Conservation (phyloP, 495 filamentous ascomycete genomes). For the Lasiosphaeria ovina region DNA sequence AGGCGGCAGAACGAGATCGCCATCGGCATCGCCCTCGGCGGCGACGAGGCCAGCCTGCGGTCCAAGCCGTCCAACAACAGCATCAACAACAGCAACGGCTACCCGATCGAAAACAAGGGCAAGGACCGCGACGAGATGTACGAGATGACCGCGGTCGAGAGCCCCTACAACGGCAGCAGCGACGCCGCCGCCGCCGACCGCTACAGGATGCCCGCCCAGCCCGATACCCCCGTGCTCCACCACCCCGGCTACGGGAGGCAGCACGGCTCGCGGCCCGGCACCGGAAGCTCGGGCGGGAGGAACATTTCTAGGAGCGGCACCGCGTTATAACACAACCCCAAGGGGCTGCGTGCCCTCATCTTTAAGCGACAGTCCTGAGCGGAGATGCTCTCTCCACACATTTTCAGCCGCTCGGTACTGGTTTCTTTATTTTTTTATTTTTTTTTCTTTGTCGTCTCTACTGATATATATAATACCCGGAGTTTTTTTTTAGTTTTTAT, state of each 20-base stretch:
- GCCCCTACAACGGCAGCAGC: slow-evolving; percentile 24
- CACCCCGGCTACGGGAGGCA: slow-evolving; percentile 35
- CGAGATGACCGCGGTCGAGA: slow-evolving; percentile 35
- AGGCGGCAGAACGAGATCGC: slow-evolving; percentile 29
- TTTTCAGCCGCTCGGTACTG: not conserved
- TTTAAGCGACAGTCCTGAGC: not conserved
- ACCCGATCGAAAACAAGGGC: slow-evolving; percentile 26
- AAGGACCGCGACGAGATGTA: slow-evolving; percentile 33
- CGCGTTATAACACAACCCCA: not conserved
- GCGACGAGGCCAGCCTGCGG: slow-evolving; percentile 28
- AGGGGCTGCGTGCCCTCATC: not conserved
- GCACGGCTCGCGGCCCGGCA: slow-evolving; percentile 20
- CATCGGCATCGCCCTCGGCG: slow-evolving; percentile 38
- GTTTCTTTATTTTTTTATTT: not conserved
- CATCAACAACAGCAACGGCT: slow-evolving; percentile 18
- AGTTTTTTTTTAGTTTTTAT: slow-evolving; percentile 8
- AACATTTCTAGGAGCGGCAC: not conserved
- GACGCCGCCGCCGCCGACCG: not conserved
- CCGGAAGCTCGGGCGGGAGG: slow-evolving; percentile 8
- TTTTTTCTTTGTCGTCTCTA: not conserved
- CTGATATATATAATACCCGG: slow-evolving; percentile 18
- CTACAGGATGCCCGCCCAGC: slow-evolving; percentile 24
- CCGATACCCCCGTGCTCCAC: slow-evolving; percentile 31
- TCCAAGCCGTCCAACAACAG: slow-evolving; percentile 27
- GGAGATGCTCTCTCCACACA: not conserved